Conservation (phyloP, 768 basidiomycete species). For the Lepiota venenata region DNA sequence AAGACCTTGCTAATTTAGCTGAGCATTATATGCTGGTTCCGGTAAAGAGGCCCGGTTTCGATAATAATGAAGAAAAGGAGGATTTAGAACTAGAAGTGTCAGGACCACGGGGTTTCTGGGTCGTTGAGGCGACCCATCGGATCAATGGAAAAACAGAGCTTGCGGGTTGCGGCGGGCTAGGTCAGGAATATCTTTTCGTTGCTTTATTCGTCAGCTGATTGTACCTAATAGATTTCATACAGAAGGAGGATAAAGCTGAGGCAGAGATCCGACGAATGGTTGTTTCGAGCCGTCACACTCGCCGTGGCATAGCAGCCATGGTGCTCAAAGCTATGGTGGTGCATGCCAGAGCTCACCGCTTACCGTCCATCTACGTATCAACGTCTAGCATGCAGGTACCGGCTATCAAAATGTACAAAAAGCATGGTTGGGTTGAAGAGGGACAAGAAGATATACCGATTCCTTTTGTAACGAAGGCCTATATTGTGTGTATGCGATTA, state of each 20-base stretch:
- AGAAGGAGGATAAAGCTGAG: neutral
- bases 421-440: constrained; percentile 18
- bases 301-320: constrained; percentile 15
- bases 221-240: neutral
- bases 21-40: neutral
- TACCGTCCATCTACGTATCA: constrained; percentile 13
- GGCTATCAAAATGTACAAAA: constrained; percentile 17
- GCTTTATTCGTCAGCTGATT: too few species aligned
- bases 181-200: too few species aligned
- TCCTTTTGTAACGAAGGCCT: too few species aligned
- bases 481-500: too few species aligned
- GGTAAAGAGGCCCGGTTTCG: too few species aligned
- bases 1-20: neutral
- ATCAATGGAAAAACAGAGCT: too few species aligned
- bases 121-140: too few species aligned
- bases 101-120: neutral
- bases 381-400: constrained; percentile 15
- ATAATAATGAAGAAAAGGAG: neutral
- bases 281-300: constrained; percentile 15
- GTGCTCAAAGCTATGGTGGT: constrained; percentile 13
- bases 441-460: too few species aligned
- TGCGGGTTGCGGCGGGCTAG: too few species aligned
- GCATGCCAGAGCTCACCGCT: constrained; percentile 9
- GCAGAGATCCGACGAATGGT: constrained; percentile 20
- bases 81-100: neutral